Percentiles rank a stretch among this genome's conserved stretches.
These are phyloP conservation scores for Fremontodendron californicum DNA, from an alignment of 345 rosid genomes.

Conservation along the genomic window DNA sequence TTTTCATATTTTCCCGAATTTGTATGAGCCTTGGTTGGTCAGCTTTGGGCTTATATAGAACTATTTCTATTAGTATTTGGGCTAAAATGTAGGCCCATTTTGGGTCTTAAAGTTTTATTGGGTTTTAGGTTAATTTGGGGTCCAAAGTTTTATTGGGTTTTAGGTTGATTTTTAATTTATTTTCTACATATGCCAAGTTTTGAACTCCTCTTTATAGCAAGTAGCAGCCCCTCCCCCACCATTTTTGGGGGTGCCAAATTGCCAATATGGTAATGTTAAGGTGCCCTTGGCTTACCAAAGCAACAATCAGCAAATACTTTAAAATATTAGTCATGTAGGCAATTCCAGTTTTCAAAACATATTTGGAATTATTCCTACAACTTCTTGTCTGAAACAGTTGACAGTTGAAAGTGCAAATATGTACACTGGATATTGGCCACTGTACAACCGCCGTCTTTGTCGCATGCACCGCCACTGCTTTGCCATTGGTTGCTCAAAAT, in stretches of 20 bases:
- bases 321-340: too few relatives aligned
- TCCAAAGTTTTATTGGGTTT: too few relatives aligned
- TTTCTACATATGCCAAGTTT: too few relatives aligned
- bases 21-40: background rate
- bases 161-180: too few relatives aligned
- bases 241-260: too few relatives aligned
- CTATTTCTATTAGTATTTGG: too few relatives aligned
- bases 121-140: background rate
- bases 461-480: conserved; percentile 31
- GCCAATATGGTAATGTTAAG: too few relatives aligned
- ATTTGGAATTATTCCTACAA: background rate
- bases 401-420: background rate
- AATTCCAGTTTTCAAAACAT: background rate
- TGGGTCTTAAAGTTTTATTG: background rate
- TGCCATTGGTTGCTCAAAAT: conserved; percentile 16
- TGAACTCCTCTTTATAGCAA: too few relatives aligned
- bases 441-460: background rate
- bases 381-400: background rate
- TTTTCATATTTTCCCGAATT: too few relatives aligned
- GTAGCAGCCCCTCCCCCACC: too few relatives aligned
- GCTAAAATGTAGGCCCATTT: background rate
- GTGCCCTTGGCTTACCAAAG: too few relatives aligned
- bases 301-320: background rate
- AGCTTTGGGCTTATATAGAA: too few relatives aligned
- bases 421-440: background rate